These are phyloP conservation scores for Coemansia sp. DNA, from an alignment of 192 early-diverging fungal genomes.

Conservation along the genomic window DNA sequence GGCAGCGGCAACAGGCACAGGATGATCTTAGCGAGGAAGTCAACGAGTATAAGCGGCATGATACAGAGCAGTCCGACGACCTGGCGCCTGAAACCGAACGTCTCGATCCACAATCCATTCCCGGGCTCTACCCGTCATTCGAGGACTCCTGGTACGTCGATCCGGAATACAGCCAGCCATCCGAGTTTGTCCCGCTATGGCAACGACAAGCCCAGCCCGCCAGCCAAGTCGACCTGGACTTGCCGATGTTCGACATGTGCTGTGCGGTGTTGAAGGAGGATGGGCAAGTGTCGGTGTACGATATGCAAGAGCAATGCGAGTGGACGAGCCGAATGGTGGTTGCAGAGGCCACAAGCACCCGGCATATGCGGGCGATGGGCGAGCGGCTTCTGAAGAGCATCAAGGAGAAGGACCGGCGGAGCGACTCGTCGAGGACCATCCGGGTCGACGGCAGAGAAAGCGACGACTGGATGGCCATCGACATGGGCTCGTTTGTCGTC, in stretches of 20 bases:
- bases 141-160: slow-evolving; percentile 53
- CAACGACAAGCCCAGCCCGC: slow-evolving; percentile 29
- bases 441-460: slow-evolving; percentile 49
- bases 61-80: neutral
- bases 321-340: slow-evolving; percentile 39
- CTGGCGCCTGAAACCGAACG: slow-evolving; percentile 39
- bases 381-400: slow-evolving; percentile 39
- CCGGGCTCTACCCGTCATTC: slow-evolving; percentile 42
- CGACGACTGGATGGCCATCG: slow-evolving; percentile 52
- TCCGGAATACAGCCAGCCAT: slow-evolving; percentile 7
- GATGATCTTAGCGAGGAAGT: slow-evolving; percentile 39
- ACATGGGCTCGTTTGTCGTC: slow-evolving; percentile 41
- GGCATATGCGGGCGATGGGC: slow-evolving; percentile 49
- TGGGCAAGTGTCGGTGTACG: slow-evolving; percentile 19
- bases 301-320: slow-evolving; percentile 36
- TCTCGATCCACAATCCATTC: slow-evolving; percentile 34
- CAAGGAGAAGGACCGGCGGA: slow-evolving; percentile 25
- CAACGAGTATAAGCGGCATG: slow-evolving; percentile 19
- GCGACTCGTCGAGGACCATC: slow-evolving; percentile 4
- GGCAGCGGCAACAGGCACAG: slow-evolving; percentile 33
- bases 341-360: slow-evolving; percentile 39
- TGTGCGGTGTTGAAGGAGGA: slow-evolving; percentile 15
- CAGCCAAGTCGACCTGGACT: neutral
- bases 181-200: slow-evolving; percentile 27
- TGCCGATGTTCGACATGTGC: slow-evolving; percentile 41